Base-by-base conservation (phyloP, 148 eudicot genomes). In the Cornus suecica region DNA sequence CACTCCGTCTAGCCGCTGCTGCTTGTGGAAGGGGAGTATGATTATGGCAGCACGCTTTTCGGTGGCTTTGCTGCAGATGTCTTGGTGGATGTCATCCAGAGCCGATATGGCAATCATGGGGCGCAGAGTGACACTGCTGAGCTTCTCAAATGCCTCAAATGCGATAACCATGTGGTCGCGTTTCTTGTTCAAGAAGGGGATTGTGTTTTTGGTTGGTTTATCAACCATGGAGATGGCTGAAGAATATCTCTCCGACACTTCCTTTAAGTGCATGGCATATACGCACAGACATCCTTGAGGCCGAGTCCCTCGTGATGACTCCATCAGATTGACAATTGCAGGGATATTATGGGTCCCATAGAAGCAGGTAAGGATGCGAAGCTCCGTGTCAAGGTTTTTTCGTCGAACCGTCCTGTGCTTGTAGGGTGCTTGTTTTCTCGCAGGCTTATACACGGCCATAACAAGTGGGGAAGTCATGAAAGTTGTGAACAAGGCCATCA, bases 151-250 rank as follows among this genome's bases (percentile, higher is more conserved):
- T 10, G 91, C 88, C 84, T 92, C 97, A 32, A 92, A 92, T 1
- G 92, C 94, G 4, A 92, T 92, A 7, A 90, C 84, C 11, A 92
- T 83, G 64, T 90, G 92, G 79, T 82, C 83, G 0, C 69, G 10
- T 1, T 80, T 86, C 61, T 82, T 90, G 63, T 83, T 90, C 92
- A 90, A 90, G 66, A 90, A 92, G 23, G 94, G 97, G 22, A 88
- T 77, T 8, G 92, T 94, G 8, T 92, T 88, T 31, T 73, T 83
- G 28, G 90, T 78, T 1, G 90, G 90, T 78, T 86, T 90, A 69
- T 92, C 91, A 69, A 90, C 97, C 97, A 92, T 92, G 0, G 86
- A 86, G n/a, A 92, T 92, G 0, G 97, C 92, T 11, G 97, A 92
- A 10, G 94, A 87, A 32, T 32, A 3, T 70, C 97, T 83, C 63